These are phyloP conservation scores for Phellopilus nigrolimitatus DNA, from an alignment of 1,284 basidiomycete species.

Conservation along the genomic window DNA sequence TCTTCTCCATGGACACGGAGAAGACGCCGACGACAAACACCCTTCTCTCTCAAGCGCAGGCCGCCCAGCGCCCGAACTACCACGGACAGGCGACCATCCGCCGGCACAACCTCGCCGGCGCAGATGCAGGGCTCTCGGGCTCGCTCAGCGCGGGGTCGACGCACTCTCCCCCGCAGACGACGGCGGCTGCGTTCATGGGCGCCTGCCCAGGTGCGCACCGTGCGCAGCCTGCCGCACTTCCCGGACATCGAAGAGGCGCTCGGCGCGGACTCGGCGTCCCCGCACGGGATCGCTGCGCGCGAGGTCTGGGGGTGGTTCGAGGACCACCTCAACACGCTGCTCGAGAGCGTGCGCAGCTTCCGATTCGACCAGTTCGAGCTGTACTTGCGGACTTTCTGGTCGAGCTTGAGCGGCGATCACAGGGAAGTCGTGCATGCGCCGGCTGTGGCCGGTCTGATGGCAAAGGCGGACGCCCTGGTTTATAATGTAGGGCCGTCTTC, in stretches of 20 bases:
- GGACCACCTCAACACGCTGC: slow-evolving; percentile 73
- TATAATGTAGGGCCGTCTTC: slow-evolving; percentile 63
- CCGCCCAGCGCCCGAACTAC: slow-evolving; percentile 53
- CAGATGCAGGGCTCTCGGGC: slow-evolving; percentile 45
- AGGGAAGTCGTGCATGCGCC: slow-evolving; percentile 83
- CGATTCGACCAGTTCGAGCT: slow-evolving; percentile 86
- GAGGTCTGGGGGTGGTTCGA: slow-evolving; percentile 87
- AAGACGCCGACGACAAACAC: slow-evolving; percentile 79
- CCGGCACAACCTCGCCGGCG: slow-evolving; percentile 45
- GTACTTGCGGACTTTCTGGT: slow-evolving; percentile 79
- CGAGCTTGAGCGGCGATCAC: slow-evolving; percentile 63
- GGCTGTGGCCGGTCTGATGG: slow-evolving; percentile 81
- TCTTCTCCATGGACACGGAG: slow-evolving; percentile 63
- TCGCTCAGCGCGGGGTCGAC: slow-evolving; percentile 37
- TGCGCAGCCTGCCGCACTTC: slow-evolving; percentile 73
- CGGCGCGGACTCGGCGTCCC: slow-evolving; percentile 63
- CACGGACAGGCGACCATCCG: slow-evolving; percentile 71
- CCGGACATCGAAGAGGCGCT: slow-evolving; percentile 82
- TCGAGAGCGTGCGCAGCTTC: slow-evolving; percentile 72
- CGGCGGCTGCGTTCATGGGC: slow-evolving; percentile 39
- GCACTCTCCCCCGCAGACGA: slow-evolving; percentile 42
- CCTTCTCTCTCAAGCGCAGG: slow-evolving; percentile 71
- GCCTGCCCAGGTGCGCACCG: slow-evolving; percentile 45
- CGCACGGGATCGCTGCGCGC: slow-evolving; percentile 69
- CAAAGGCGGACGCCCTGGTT: slow-evolving; percentile 81